Conservation (phyloP, 805 yeast genomes). For the Metschnikowia shivogae region DNA sequence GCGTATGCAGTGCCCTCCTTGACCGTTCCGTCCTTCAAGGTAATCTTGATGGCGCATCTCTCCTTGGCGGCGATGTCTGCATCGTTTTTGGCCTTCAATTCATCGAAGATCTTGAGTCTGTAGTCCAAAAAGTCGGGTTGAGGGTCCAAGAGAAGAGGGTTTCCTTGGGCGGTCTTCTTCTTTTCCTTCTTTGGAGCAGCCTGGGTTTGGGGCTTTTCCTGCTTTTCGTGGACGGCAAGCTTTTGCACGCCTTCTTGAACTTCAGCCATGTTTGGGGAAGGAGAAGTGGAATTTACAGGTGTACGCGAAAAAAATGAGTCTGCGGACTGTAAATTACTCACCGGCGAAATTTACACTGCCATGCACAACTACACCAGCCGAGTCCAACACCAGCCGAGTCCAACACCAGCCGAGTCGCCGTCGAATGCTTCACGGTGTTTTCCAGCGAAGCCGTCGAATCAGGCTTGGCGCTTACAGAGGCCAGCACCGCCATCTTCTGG, state of each 20-base stretch:
- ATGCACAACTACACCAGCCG: too few species aligned
- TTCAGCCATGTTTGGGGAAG: conserved; percentile 15
- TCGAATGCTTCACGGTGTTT: too few species aligned
- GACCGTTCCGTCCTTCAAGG: conserved; percentile 80
- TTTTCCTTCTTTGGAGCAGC: conserved; percentile 31
- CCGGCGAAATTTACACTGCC: not conserved
- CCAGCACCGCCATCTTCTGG: not conserved
- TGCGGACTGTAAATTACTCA: conserved; percentile 5
- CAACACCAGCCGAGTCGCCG: too few species aligned
- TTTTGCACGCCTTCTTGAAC: conserved; percentile 17
- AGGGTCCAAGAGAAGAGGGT: conserved; percentile 54
- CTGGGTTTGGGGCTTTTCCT: conserved; percentile 9
- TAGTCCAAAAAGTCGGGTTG: conserved; percentile 80
- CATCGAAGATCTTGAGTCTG: conserved; percentile 74
- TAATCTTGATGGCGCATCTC: conserved; percentile 60
- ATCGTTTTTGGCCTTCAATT: conserved; percentile 73
- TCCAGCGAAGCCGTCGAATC: too few species aligned
- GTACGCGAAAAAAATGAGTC: conserved; percentile 4
- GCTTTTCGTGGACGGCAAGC: conserved; percentile 16
- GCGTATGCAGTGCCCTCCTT: conserved; percentile 83
- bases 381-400: too few species aligned
- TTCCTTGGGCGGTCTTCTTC: conserved; percentile 40
- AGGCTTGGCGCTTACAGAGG: too few species aligned
- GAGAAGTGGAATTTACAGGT: not conserved
- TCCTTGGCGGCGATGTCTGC: conserved; percentile 62